phyloP scores from a whole-genome alignment of 345 rosid species.

The Arabidopsis thaliana region DNA sequence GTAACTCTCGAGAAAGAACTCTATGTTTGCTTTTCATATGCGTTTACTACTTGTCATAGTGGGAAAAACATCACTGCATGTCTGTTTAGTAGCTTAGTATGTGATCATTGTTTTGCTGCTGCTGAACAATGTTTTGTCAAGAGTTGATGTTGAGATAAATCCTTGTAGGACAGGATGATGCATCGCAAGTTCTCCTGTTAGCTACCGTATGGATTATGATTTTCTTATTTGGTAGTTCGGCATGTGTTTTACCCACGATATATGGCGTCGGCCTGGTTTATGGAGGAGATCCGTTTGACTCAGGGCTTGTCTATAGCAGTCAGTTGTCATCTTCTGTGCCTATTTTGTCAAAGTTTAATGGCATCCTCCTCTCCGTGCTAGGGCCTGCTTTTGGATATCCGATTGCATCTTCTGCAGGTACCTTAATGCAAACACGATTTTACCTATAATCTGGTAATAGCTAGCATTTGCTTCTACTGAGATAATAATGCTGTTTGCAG shows the following conservation, averaged over 20 bases:
- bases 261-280: conserved; percentile 63
- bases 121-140: conserved; percentile 22
- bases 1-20: no score
- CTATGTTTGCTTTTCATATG: not conserved
- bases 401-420: conserved; percentile 82
- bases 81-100: not conserved
- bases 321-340: conserved; percentile 53
- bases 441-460: not conserved
- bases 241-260: conserved; percentile 60
- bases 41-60: conserved; percentile 8
- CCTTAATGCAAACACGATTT: conserved; percentile 1
- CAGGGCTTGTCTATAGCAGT: conserved; percentile 48
- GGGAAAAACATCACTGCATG: not conserved
- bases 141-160: conserved; percentile 64
- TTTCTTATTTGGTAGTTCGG: conserved; percentile 69
- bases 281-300: conserved; percentile 62
- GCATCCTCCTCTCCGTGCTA: conserved; percentile 64
- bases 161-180: conserved; percentile 98
- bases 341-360: conserved; percentile 60
- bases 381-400: conserved; percentile 80
- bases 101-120: conserved; percentile 11
- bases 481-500: conserved; percentile 50
- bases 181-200: conserved; percentile 79
- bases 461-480: conserved; percentile 3
- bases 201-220: conserved; percentile 90